These are phyloP conservation scores for Clonostachys rhizophaga DNA, from an alignment of 2,329 filamentous ascomycete genomes.

Conservation along the genomic window DNA sequence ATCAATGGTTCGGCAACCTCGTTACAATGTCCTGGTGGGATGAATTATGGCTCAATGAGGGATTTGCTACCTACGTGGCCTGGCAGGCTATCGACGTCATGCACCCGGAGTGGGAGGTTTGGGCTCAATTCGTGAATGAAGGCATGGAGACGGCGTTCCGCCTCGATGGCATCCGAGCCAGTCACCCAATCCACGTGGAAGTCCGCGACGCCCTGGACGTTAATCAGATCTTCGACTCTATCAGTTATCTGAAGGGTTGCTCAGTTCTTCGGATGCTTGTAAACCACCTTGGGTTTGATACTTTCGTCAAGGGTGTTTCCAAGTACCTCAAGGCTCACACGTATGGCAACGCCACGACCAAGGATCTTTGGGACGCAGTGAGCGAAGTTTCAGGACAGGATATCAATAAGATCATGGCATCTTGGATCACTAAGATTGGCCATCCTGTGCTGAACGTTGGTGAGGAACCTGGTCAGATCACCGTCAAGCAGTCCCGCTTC, in stretches of 20 bases:
- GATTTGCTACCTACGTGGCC: constrained; percentile 97
- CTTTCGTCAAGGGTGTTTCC: constrained; percentile 85
- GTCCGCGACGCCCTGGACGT: constrained; percentile 92
- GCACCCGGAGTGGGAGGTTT: constrained; percentile 96
- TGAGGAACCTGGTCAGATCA: constrained; percentile 79
- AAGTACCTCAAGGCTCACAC: constrained; percentile 85
- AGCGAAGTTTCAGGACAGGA: constrained; percentile 84
- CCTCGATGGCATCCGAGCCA: constrained; percentile 84
- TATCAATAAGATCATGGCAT: constrained; percentile 81
- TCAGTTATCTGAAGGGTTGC: constrained; percentile 95
- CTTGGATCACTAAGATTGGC: constrained; percentile 94
- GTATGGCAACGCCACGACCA: constrained; percentile 87
- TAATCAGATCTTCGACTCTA: constrained; percentile 96
- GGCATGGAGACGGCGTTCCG: constrained; percentile 87
- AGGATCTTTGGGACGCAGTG: constrained; percentile 85
- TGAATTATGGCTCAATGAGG: constrained; percentile 91
- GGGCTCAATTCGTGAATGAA: constrained; percentile 96
- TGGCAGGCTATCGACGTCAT: constrained; percentile 84
- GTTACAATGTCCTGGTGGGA: constrained; percentile 98
- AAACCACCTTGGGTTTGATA: constrained; percentile 80
- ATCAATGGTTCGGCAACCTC: constrained; percentile 94
- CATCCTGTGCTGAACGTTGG: constrained; percentile 85
- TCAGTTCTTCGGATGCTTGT: constrained; percentile 96
- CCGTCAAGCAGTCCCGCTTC: constrained; percentile 82
- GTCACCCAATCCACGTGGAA: constrained; percentile 93